phyloP scores from a whole-genome alignment of 2,329 filamentous ascomycete species.

The Penicillium sp. region DNA sequence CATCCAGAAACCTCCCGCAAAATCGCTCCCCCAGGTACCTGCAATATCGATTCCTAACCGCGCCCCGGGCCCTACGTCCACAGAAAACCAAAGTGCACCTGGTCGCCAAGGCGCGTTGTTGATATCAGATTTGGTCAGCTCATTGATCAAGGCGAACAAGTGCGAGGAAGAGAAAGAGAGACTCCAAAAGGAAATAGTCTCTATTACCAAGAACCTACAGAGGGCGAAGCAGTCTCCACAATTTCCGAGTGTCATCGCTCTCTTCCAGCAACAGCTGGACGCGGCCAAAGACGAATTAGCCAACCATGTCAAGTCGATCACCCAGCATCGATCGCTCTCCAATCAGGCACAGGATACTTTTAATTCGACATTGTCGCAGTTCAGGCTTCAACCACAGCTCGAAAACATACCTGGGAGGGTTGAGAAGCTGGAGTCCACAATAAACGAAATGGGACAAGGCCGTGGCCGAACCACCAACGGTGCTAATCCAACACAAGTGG shows the following conservation, averaged over 20 bases:
- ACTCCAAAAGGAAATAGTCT: slow-evolving; percentile 30
- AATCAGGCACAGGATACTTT: background rate
- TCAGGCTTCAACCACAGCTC: background rate
- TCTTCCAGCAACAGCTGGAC: slow-evolving; percentile 18
- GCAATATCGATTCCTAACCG: background rate
- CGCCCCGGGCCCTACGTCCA: background rate
- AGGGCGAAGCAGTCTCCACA: slow-evolving; percentile 17
- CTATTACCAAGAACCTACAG: slow-evolving; percentile 39
- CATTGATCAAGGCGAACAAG: slow-evolving; percentile 8
- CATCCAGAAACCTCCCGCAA: background rate
- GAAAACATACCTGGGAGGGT: slow-evolving; percentile 10
- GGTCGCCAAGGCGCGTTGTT: background rate
- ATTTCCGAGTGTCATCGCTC: slow-evolving; percentile 27
- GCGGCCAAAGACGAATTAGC: slow-evolving; percentile 10
- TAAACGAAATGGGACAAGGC: slow-evolving; percentile 2
- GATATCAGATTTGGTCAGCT: slow-evolving; percentile 1
- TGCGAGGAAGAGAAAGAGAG: slow-evolving; percentile 27
- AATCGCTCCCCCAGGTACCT: background rate
- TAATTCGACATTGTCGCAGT: background rate
- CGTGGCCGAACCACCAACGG: background rate
- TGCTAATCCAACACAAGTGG: background rate
- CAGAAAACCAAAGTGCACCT: background rate
- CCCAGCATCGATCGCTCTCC: background rate
- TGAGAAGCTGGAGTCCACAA: slow-evolving; percentile 18
- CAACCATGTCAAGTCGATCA: background rate